These are phyloP conservation scores for Linanthus parryae DNA, from an alignment of 148 eudicot species.

Conservation along the genomic window DNA sequence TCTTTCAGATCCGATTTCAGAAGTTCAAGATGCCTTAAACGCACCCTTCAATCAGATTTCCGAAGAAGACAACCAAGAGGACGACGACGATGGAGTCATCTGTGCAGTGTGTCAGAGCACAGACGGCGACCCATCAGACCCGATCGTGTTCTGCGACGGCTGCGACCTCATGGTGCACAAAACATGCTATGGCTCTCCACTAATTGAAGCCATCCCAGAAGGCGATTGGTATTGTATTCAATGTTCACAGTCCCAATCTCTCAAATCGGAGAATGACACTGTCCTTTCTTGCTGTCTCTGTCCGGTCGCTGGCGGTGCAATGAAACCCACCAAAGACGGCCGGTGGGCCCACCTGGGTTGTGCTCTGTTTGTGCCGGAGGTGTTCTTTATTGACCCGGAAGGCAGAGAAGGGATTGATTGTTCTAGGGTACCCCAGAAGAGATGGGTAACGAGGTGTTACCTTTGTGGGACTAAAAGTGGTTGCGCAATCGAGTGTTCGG, in stretches of 20 bases:
- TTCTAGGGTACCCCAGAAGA: constrained; percentile 41
- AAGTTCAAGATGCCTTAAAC: too few species aligned
- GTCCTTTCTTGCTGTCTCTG: constrained; percentile 55
- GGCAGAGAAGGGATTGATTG: constrained; percentile 77
- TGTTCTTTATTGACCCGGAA: constrained; percentile 65
- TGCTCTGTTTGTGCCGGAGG: constrained; percentile 76
- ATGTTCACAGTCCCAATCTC: constrained; percentile 27
- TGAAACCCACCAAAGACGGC: constrained; percentile 57
- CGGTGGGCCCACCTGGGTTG: constrained; percentile 83
- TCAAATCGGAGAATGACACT: background rate
- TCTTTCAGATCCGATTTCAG: too few species aligned
- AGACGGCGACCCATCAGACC: constrained; percentile 77
- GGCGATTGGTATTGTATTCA: constrained; percentile 87
- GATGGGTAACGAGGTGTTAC: constrained; percentile 58
- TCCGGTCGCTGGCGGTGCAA: constrained; percentile 54
- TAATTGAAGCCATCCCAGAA: constrained; percentile 53
- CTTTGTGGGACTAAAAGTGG: constrained; percentile 47
- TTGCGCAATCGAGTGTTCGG: constrained; percentile 83
- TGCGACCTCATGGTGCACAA: constrained; percentile 89
- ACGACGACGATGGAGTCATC: constrained; percentile 68
- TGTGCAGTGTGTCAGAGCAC: constrained; percentile 82
- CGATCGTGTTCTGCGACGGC: constrained; percentile 92
- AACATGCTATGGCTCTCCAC: constrained; percentile 73
- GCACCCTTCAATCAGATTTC: background rate
- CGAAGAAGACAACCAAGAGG: constrained; percentile 14